Conservation (phyloP, 805 yeast species). For the Kurtzmaniella fragi region DNA sequence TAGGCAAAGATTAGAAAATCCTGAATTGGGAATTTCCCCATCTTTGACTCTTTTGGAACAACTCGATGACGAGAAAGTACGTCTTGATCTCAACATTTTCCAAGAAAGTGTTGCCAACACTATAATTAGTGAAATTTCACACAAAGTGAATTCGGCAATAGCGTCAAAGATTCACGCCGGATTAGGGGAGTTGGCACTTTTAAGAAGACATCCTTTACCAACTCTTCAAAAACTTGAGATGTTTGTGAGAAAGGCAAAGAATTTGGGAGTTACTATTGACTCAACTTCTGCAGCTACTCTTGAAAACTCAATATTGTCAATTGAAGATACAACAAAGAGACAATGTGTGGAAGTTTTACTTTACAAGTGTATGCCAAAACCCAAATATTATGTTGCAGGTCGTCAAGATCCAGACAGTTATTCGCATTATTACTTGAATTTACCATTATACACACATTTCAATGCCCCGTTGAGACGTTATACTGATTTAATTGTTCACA, state of each 20-base stretch:
- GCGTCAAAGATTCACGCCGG: conserved; percentile 75
- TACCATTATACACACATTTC: conserved; percentile 88
- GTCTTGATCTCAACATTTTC: conserved; percentile 67
- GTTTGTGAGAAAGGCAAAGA: conserved; percentile 64
- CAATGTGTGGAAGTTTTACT: conserved; percentile 74
- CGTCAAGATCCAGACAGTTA: conserved; percentile 72
- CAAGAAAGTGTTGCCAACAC: conserved; percentile 52
- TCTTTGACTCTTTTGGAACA: conserved; percentile 67
- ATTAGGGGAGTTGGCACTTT: conserved; percentile 74
- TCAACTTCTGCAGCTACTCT: conserved; percentile 67
- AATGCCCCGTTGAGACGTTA: conserved; percentile 90
- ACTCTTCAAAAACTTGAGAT: conserved; percentile 74
- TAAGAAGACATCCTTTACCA: conserved; percentile 87
- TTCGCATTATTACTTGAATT: conserved; percentile 75
- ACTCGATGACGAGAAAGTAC: conserved; percentile 79
- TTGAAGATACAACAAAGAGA: conserved; percentile 59
- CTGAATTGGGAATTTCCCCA: conserved; percentile 42
- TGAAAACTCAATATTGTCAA: conserved; percentile 61
- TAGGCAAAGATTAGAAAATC: conserved; percentile 57
- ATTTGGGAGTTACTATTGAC: conserved; percentile 66
- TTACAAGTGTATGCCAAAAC: conserved; percentile 77
- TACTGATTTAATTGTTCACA: conserved; percentile 87
- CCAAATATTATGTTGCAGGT: conserved; percentile 86
- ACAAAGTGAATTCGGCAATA: conserved; percentile 77
- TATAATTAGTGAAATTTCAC: conserved; percentile 68